Evolutionary conservation across 2,329 filamentous ascomycete genomes (phyloP).

Genomic region (Exophiala alcalophila): DNA sequence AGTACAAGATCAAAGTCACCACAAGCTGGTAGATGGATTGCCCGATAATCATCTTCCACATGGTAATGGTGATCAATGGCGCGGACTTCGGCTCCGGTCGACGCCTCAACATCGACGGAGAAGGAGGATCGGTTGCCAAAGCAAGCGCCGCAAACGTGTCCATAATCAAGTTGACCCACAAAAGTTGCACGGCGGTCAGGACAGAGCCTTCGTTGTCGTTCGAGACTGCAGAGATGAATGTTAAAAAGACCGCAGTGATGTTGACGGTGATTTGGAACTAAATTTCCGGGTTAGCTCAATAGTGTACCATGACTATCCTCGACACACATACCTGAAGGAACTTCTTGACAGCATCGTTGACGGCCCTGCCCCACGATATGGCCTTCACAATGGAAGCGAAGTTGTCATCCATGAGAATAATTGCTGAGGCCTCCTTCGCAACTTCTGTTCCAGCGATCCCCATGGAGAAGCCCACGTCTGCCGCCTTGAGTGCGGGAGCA

Average conservation of each 20-base stretch:
- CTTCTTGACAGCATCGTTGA: constrained; percentile 74
- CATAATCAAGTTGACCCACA: constrained; percentile 67
- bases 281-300: constrained; percentile 51
- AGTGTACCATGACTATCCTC: too few species aligned
- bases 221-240: constrained; percentile 60
- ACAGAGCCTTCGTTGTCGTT: constrained; percentile 55
- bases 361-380: constrained; percentile 73
- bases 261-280: constrained; percentile 61
- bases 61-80: constrained; percentile 42
- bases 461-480: constrained; percentile 83
- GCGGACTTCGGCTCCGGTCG: constrained; percentile 42
- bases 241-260: constrained; percentile 62
- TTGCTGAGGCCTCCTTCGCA: constrained; percentile 79
- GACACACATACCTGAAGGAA: constrained; percentile 53
- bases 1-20: constrained; percentile 47
- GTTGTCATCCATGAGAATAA: constrained; percentile 85
- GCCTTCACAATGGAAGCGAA: constrained; percentile 84
- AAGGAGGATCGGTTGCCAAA: constrained; percentile 60
- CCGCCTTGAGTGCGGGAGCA: constrained; percentile 76
- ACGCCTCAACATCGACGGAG: constrained; percentile 54
- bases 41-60: constrained; percentile 44
- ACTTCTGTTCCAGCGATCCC: constrained; percentile 80
- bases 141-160: constrained; percentile 63
- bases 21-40: constrained; percentile 40
- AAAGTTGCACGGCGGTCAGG: constrained; percentile 61